Percentiles rank a stretch among this genome's conserved stretches.
These are phyloP conservation scores for Emmonsiellopsis sp. DNA, from an alignment of 2,329 filamentous ascomycete species.

Conservation along the genomic window DNA sequence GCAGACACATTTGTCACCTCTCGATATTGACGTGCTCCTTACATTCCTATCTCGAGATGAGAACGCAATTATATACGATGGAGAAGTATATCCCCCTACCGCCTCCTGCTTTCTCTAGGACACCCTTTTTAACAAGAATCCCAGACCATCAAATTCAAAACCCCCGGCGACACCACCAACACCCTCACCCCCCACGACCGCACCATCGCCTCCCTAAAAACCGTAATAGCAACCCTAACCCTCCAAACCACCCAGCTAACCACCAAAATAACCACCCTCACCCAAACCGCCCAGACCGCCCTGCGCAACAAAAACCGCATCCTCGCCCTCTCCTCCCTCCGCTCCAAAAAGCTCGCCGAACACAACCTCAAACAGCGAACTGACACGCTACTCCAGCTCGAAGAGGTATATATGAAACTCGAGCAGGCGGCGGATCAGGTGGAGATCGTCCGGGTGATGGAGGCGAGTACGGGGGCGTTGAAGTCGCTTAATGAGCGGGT, in stretches of 20 bases:
- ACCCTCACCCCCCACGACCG: slow-evolving; percentile 68
- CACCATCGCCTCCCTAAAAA: slow-evolving; percentile 70
- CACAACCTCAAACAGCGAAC: slow-evolving; percentile 61
- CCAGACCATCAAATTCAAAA: slow-evolving; percentile 66
- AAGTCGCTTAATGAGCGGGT: slow-evolving; percentile 64
- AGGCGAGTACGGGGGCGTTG: slow-evolving; percentile 64
- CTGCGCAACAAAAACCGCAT: slow-evolving; percentile 64
- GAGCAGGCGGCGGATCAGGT: slow-evolving; percentile 80
- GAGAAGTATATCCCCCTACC: slow-evolving; percentile 26
- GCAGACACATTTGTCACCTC: slow-evolving; percentile 45
- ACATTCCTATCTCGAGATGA: slow-evolving; percentile 62
- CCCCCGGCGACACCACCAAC: slow-evolving; percentile 36
- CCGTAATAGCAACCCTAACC: slow-evolving; percentile 60
- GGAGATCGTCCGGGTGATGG: slow-evolving; percentile 74
- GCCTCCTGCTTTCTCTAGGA: slow-evolving; percentile 39
- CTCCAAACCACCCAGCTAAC: slow-evolving; percentile 58
- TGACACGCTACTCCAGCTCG: slow-evolving; percentile 68
- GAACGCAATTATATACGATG: slow-evolving; percentile 40
- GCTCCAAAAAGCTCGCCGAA: slow-evolving; percentile 75
- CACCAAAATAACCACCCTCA: slow-evolving; percentile 41
- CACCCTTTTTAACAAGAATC: slow-evolving; percentile 27
- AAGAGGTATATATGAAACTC: slow-evolving; percentile 73
- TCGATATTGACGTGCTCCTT: slow-evolving; percentile 62
- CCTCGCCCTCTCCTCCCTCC: slow-evolving; percentile 67
- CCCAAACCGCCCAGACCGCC: slow-evolving; percentile 56